Percentiles rank a stretch among this genome's conserved stretches.
Conservation (phyloP, 2,329 filamentous ascomycete species). For the Calonectria pseudoreteaudii region DNA sequence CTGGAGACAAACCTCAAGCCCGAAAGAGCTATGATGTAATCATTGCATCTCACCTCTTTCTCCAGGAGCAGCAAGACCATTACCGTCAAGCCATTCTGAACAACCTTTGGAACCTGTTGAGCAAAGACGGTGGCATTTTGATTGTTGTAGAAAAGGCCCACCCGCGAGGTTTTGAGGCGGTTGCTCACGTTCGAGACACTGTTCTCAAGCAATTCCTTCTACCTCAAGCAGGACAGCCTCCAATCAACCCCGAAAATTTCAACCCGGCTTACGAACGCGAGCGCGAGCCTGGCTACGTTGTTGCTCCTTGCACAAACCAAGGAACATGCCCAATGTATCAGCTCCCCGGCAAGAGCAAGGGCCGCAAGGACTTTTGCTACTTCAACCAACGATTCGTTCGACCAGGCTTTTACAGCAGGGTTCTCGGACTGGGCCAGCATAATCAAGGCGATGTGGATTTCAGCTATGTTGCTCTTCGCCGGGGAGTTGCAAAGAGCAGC, state of each 20-base stretch:
- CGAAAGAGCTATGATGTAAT: slow-evolving; percentile 91
- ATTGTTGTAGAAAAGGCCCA: slow-evolving; percentile 92
- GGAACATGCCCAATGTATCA: slow-evolving; percentile 89
- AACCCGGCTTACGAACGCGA: slow-evolving; percentile 54
- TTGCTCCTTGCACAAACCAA: slow-evolving; percentile 91
- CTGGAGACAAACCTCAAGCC: slow-evolving; percentile 63
- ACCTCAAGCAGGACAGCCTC: slow-evolving; percentile 53
- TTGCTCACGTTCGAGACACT: slow-evolving; percentile 85
- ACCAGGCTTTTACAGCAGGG: slow-evolving; percentile 82
- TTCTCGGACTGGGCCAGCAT: slow-evolving; percentile 75
- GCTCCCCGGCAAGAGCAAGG: slow-evolving; percentile 73
- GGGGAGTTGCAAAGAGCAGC: slow-evolving; percentile 66
- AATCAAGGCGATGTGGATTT: slow-evolving; percentile 94
- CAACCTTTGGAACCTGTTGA: slow-evolving; percentile 90
- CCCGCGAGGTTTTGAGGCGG: slow-evolving; percentile 90
- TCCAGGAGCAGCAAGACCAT: slow-evolving; percentile 80
- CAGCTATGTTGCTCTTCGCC: slow-evolving; percentile 87
- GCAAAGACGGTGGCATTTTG: slow-evolving; percentile 86
- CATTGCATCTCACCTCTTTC: slow-evolving; percentile 86
- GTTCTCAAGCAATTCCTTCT: slow-evolving; percentile 81
- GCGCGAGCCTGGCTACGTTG: slow-evolving; percentile 72
- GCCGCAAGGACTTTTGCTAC: slow-evolving; percentile 90
- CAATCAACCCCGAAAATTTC: slow-evolving; percentile 49
- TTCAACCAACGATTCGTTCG: slow-evolving; percentile 91
- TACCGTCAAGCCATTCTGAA: slow-evolving; percentile 83